Conservation (phyloP, 306 rosid genomes). For the Vachellia collinsii region DNA sequence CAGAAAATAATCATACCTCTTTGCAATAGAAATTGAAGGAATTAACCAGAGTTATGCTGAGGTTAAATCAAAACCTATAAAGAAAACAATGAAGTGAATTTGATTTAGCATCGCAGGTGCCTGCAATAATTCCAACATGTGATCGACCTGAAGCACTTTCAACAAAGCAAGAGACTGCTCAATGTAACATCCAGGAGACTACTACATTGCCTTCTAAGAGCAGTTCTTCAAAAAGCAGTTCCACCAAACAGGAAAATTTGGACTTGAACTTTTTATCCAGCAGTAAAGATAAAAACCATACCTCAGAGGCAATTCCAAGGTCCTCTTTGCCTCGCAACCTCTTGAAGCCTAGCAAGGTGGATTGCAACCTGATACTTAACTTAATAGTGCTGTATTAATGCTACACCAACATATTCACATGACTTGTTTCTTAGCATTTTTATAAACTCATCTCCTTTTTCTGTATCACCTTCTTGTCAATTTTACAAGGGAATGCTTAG, state of each 20-base stretch:
- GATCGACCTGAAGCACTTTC: constrained; percentile 53
- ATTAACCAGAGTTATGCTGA: constrained; percentile 1
- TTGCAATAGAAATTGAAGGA: constrained; percentile 10
- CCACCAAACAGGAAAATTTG: constrained; percentile 64
- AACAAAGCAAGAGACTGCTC: constrained; percentile 52
- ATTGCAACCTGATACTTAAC: neutral
- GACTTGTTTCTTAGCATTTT: constrained; percentile 7
- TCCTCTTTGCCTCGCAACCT: constrained; percentile 72
- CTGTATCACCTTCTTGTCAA: constrained; percentile 25
- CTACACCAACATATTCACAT: neutral
- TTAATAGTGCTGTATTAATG: neutral
- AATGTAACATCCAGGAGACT: constrained; percentile 49
- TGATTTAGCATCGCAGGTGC: constrained; percentile 54
- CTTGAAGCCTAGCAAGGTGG: constrained; percentile 77
- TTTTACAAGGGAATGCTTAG: constrained; percentile 80
- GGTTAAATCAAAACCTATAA: neutral
- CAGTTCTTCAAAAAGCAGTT: constrained; percentile 45
- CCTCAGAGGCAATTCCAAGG: constrained; percentile 60
- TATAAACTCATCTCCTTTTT: constrained; percentile 12
- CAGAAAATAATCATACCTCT: neutral
- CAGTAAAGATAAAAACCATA: constrained; percentile 47
- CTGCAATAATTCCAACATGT: constrained; percentile 37
- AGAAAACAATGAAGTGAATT: constrained; percentile 19
- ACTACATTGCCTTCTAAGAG: constrained; percentile 41
- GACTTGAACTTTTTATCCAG: constrained; percentile 50